Evolutionary conservation across 441 rosid species (phyloP), one percentile per base, ranked within the genome.

Genomic region (Arabidopsis hybrid): DNA sequence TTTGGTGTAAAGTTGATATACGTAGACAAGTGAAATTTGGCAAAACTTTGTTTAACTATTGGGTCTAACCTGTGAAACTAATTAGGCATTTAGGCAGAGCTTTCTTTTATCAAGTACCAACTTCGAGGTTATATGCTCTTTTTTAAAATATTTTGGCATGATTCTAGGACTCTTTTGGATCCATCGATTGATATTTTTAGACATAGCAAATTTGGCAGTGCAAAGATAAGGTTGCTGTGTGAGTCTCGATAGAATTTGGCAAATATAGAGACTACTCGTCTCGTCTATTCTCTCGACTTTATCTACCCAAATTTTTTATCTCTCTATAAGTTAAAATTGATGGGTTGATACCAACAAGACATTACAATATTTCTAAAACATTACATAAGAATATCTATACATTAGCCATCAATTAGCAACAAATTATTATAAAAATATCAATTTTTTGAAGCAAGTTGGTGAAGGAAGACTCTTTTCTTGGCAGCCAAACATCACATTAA

Each of bases 401-500:
- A 47, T 47, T 13, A 59, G 59, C 26, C 65, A 58, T 13, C 16
- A 46, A 11, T 34, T 57, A 38, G 7, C n/a, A 59, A 59, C 60
- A 3, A 16, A 0, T 2, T 16, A 6, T 26, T 26, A 26, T 0
- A 1, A 26, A 26, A 26, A 26, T 26, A 26, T 26, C 29, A 26
- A 0, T 1, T 2, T 26, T 26, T 64, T 47, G 68, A 9, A 39
- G 11, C 31, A 43, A 60, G 26, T 35, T 39, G 16, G 57, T 38
- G 32, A 8, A 39, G 4, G 5, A 16, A 61, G 32, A 38, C 40
- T 53, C 59, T 53, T 67, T 46, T 69, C 65, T 53, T 61, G 58
- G 52, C 65, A 69, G 43, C 62, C 62, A 76, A 69, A 51, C 65
- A 56, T 62, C 75, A 64, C 75, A 63, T 70, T 70, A 57, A 64